These are phyloP conservation scores for Yarrowia osloensis DNA, from an alignment of 805 yeast genomes.

Conservation along the genomic window DNA sequence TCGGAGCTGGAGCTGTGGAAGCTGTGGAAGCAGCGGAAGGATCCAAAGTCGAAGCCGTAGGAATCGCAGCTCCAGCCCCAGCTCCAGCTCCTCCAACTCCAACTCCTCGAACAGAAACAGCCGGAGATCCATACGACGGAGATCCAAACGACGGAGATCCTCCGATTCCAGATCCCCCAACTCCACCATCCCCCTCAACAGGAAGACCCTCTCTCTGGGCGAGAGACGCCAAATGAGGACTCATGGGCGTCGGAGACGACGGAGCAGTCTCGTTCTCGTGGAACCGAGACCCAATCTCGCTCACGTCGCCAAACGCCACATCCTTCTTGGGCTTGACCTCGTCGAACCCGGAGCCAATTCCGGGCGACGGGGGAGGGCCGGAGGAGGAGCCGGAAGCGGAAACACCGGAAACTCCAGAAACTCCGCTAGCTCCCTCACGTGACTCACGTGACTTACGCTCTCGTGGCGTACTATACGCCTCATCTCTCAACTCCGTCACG, in stretches of 20 bases:
- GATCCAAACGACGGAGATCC: neutral
- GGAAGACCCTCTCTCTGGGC: neutral
- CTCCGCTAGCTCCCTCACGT: too few species aligned
- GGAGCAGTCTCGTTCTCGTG: conserved; percentile 20
- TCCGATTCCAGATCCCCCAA: too few species aligned
- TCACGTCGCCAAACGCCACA: neutral
- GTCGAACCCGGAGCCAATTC: neutral
- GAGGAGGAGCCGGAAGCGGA: too few species aligned
- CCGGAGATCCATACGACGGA: neutral
- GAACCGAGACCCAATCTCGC: neutral
- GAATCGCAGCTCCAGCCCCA: neutral
- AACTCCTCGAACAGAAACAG: too few species aligned
- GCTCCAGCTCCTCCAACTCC: neutral
- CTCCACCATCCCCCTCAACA: neutral
- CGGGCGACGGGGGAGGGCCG: neutral
- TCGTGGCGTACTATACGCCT: neutral
- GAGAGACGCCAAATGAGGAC: neutral
- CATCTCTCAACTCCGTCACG: neutral
- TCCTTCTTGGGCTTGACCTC: conserved; percentile 8
- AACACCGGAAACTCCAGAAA: too few species aligned
- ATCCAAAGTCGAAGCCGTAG: neutral
- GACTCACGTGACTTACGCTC: neutral
- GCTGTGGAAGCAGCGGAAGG: too few species aligned
- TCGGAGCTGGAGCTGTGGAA: neutral
- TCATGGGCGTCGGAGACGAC: neutral